A percentile compares a stretch with the other conserved stretches of the same genome.
phyloP scores from a whole-genome alignment of 192 early-diverging fungal species.

The Coemansia sp. region DNA sequence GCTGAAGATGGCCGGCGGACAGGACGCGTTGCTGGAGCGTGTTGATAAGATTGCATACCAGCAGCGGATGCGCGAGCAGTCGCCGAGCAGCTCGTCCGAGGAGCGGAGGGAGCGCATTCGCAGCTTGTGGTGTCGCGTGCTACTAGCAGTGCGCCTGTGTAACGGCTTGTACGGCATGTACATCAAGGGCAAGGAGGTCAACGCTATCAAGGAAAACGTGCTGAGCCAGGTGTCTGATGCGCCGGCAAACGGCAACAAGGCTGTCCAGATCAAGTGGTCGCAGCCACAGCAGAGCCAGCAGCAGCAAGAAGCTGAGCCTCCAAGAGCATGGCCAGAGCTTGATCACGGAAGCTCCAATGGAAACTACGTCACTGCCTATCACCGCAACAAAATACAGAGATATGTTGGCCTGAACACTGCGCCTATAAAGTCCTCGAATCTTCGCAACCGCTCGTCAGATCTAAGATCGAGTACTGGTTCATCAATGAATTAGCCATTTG shows the following conservation, averaged over 20 bases:
- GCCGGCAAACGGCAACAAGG: not conserved
- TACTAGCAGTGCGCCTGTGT: slow-evolving; percentile 31
- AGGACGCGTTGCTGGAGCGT: slow-evolving; percentile 16
- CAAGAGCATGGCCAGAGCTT: not conserved
- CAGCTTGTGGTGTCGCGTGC: slow-evolving; percentile 27
- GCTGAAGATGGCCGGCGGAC: slow-evolving; percentile 36
- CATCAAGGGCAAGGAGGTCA: not conserved
- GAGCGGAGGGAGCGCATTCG: slow-evolving; percentile 9
- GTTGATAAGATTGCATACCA: slow-evolving; percentile 22
- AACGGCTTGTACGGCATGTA: slow-evolving; percentile 15
- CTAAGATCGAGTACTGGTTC: slow-evolving; percentile 35
- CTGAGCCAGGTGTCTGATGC: slow-evolving; percentile 3
- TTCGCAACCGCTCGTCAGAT: slow-evolving; percentile 45
- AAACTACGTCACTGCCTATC: not conserved
- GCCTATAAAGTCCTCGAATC: slow-evolving; percentile 42
- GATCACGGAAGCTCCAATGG: not conserved
- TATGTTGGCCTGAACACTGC: slow-evolving; percentile 18
- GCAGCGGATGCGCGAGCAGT: not conserved
- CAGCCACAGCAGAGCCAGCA: not conserved
- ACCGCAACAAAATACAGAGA: slow-evolving; percentile 23
- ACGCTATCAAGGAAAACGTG: slow-evolving; percentile 28
- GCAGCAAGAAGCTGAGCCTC: not conserved
- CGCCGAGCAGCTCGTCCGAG: not conserved
- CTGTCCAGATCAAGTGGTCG: not conserved
- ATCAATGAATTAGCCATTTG: slow-evolving; percentile 8